phyloP scores from a whole-genome alignment of 1,284 basidiomycete genomes.

The Phellinidium pouzarii region DNA sequence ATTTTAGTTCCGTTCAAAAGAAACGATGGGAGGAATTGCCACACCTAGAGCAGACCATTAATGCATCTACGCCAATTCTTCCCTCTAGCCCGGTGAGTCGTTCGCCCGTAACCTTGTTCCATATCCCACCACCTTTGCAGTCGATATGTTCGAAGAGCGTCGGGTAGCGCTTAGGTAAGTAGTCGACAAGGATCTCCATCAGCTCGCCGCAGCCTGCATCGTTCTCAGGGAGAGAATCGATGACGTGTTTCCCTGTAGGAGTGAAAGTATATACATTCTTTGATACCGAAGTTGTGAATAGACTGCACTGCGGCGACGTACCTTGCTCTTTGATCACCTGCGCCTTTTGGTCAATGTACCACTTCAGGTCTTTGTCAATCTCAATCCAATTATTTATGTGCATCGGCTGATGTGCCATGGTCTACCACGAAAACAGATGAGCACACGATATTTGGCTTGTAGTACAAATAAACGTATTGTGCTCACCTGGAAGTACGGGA shows the following conservation, averaged over 20 bases:
- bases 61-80: constrained; percentile 28
- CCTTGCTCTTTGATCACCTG: constrained; percentile 31
- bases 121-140: constrained; percentile 25
- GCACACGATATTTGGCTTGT: background rate
- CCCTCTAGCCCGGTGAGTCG: constrained; percentile 20
- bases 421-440: constrained; percentile 20
- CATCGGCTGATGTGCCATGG: constrained; percentile 37
- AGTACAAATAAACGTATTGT: background rate
- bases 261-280: background rate
- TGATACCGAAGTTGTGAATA: background rate
- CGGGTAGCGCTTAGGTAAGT: constrained; percentile 34
- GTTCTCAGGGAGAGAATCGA: constrained; percentile 35
- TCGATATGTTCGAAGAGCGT: constrained; percentile 29
- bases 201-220: constrained; percentile 34
- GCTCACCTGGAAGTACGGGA: constrained; percentile 33
- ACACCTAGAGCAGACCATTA: constrained; percentile 27
- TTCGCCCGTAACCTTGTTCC: constrained; percentile 32
- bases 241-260: constrained; percentile 29
- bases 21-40: too few relatives aligned
- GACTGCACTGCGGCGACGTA: constrained; percentile 4
- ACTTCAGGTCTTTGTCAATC: constrained; percentile 33
- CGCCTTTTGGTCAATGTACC: constrained; percentile 35
- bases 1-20: background rate
- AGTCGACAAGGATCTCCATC: constrained; percentile 31
- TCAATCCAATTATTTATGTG: constrained; percentile 38